Conservation (phyloP, 495 filamentous ascomycete species). For the Xylaria flabelliformis region DNA sequence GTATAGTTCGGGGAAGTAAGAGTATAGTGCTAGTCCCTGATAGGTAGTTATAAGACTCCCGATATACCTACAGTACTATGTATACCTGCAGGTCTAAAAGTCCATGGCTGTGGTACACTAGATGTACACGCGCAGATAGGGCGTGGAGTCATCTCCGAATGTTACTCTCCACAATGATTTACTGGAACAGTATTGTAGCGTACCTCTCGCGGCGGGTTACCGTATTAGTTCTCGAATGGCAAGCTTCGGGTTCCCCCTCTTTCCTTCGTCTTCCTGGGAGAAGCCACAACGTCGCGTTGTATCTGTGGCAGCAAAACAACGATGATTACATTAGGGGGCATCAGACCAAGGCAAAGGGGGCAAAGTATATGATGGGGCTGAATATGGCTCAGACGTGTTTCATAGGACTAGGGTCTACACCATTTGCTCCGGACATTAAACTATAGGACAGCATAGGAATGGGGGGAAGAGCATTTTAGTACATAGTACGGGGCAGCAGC, state of each 20-base stretch:
- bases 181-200: neutral
- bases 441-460: neutral
- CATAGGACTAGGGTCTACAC: neutral
- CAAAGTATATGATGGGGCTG: conserved; percentile 3
- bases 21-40: neutral
- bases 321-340: neutral
- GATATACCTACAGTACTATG: neutral
- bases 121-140: neutral
- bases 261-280: neutral
- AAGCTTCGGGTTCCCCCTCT: conserved; percentile 14
- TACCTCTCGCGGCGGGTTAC: conserved; percentile 22
- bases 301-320: neutral
- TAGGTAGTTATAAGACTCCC: neutral
- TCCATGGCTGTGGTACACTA: conserved; percentile 11
- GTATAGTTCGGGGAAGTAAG: neutral
- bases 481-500: conserved; percentile 1
- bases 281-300: conserved; percentile 6
- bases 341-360: neutral
- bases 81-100: conserved; percentile 13
- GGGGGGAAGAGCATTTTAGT: neutral
- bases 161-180: neutral
- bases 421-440: neutral
- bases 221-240: conserved; percentile 21
- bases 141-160: conserved; percentile 18
- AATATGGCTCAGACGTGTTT: conserved; percentile 8